Evolutionary conservation across 1,284 basidiomycete species (phyloP), one percentile per base, ranked within the genome.

Genomic region (Fistulinella staudtii): DNA sequence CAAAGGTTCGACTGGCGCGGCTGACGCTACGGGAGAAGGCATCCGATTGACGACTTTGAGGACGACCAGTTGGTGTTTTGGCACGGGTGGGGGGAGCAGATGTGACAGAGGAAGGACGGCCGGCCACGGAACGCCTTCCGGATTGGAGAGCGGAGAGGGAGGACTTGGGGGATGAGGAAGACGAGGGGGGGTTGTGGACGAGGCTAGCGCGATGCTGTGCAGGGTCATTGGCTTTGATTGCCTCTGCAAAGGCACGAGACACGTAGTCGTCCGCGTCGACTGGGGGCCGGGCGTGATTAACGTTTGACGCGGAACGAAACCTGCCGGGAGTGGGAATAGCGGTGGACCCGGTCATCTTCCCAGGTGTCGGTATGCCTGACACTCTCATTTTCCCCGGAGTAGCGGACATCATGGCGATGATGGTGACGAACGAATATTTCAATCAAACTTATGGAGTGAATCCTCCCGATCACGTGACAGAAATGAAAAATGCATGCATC

Each of bases 221-320:
- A 25, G 87, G 88, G 61, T 89, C 83, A 56, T 90, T 85, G 36
- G 83, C 77, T 54, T 74, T 82, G 61, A 90, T 78, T 18, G 86
- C 87, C 52, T 89, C 86, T 36, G 74, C 76, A 53, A 90, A 83
- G 13, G 86, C 80, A 53, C 74, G 75, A 39, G 77, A 75, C 52
- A 79, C 76, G 50, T 74, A 79, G 39, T 85, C 77, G 42, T 80
- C 76, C 45, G 63, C 52, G 34, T 53, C 51, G 36, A 56, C 50
- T 31, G 57, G 49, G 22, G 66, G 57, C 25, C 69, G 63, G 33
- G 67, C 60, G 4, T 35, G 33, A 41, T 62, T 67, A 47, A 70
- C 71, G 49, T 61, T 72, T 36, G 84, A 85, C 10, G 76, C 65
- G n/a, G 85, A 80, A 48, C 85, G 76, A 36, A 78, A 75, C 51